Percentiles rank a stretch among this genome's conserved stretches.
These are phyloP conservation scores for Paragyromitra xinjiangensis DNA, from an alignment of 495 filamentous ascomycete species.

Conservation along the genomic window DNA sequence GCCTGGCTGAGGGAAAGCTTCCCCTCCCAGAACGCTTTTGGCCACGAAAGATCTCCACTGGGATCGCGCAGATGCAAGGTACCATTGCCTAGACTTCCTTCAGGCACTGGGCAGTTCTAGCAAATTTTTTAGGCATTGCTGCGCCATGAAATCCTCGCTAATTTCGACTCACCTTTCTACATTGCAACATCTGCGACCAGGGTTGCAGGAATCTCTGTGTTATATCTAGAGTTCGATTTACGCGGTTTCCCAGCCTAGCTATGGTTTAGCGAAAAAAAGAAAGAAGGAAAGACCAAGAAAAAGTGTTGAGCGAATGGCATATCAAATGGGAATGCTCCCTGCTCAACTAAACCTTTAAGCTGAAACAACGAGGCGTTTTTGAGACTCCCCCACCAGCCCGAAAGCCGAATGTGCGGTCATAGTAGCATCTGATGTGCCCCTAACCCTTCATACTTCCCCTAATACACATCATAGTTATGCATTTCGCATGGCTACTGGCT, in stretches of 20 bases:
- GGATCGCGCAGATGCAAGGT: conserved; percentile 48
- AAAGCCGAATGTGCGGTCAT: not conserved
- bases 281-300: not conserved
- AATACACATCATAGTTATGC: not conserved
- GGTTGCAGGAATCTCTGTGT: not conserved
- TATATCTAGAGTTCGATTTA: not conserved
- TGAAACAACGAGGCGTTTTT: not conserved
- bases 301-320: not conserved
- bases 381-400: not conserved
- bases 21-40: conserved; percentile 11
- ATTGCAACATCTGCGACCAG: not conserved
- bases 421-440: not conserved
- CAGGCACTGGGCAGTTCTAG: not conserved
- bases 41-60: conserved; percentile 42
- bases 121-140: no score
- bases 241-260: not conserved
- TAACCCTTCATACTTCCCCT: not conserved
- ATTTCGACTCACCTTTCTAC: not conserved
- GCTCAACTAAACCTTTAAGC: not conserved
- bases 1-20: conserved; percentile 10
- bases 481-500: not conserved
- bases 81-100: conserved; percentile 12
- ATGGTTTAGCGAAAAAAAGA: not conserved
- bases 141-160: conserved; percentile 3
- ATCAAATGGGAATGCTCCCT: not conserved